Percentiles rank a stretch among this genome's conserved stretches.
phyloP scores from a whole-genome alignment of 257 asterid genomes.

The Fraxinus quadrangulata region DNA sequence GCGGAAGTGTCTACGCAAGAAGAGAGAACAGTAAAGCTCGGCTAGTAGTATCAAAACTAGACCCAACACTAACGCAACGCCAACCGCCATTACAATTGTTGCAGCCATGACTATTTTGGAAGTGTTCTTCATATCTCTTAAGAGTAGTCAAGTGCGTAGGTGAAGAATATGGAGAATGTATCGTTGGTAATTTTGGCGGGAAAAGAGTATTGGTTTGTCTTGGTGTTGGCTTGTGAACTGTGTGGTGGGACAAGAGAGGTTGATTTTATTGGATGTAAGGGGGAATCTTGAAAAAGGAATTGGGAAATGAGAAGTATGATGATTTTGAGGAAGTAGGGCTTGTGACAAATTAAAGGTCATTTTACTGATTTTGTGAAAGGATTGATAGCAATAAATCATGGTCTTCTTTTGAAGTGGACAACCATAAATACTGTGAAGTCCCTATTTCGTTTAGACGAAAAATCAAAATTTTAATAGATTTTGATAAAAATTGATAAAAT shows the following conservation, averaged over 20 bases:
- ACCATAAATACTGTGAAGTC: no score
- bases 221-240: neutral
- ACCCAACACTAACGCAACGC: slow-evolving; percentile 43
- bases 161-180: neutral
- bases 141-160: neutral
- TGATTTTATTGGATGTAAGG: neutral
- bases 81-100: slow-evolving; percentile 37
- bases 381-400: neutral
- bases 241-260: neutral
- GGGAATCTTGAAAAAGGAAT: slow-evolving; percentile 24
- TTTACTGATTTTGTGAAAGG: neutral
- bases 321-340: neutral
- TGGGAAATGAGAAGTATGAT: neutral
- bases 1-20: slow-evolving; percentile 30
- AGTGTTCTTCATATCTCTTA: slow-evolving; percentile 36
- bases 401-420: no score
- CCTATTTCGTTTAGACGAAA: no score
- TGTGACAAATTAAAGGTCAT: slow-evolving; percentile 1
- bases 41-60: slow-evolving; percentile 52
- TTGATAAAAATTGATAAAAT: no score
- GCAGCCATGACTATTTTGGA: slow-evolving; percentile 54
- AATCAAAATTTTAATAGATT: no score
- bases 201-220: slow-evolving; percentile 6
- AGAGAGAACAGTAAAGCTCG: slow-evolving; percentile 59
- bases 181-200: slow-evolving; percentile 44